Percentiles rank a stretch among this genome's conserved stretches.
Evolutionary conservation across 2,329 filamentous ascomycete species (phyloP).

Genomic region (Aphanocladium album): DNA sequence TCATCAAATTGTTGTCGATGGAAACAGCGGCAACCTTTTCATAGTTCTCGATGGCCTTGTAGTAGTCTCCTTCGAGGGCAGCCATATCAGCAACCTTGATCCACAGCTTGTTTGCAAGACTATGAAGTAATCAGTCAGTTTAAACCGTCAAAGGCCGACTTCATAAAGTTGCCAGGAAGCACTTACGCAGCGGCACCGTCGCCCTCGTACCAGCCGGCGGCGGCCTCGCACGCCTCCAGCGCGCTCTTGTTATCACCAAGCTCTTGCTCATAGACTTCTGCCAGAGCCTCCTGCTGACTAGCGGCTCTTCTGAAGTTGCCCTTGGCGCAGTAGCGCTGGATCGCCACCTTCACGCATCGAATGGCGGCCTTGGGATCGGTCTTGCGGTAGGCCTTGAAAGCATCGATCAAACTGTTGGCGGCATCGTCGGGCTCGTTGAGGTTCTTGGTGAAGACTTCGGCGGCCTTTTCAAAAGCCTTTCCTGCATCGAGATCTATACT

Average conservation of each 20-base stretch:
- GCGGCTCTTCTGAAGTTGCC: conserved; percentile 90
- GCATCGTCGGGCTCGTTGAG: conserved; percentile 91
- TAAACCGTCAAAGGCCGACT: not conserved
- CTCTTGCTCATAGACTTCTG: conserved; percentile 79
- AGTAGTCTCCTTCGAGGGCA: conserved; percentile 77
- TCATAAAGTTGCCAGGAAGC: not conserved
- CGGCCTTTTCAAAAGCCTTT: conserved; percentile 79
- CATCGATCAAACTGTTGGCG: conserved; percentile 81
- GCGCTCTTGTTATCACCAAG: conserved; percentile 73
- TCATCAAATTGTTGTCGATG: conserved; percentile 87
- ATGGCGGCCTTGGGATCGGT: conserved; percentile 78
- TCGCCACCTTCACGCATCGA: conserved; percentile 71
- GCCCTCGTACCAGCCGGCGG: conserved; percentile 83
- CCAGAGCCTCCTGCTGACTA: conserved; percentile 83
- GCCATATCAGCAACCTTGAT: conserved; percentile 87
- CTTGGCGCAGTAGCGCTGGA: conserved; percentile 80
- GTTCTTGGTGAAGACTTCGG: conserved; percentile 71
- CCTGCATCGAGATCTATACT: conserved; percentile 74
- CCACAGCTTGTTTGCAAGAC: conserved; percentile 87
- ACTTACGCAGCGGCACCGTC: conserved; percentile 79
- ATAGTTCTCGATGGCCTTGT: conserved; percentile 74
- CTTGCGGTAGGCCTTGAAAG: conserved; percentile 92
- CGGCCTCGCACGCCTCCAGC: conserved; percentile 76
- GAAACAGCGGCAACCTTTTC: conserved; percentile 76
- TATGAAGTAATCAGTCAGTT: conserved; percentile 27